phyloP scores from a whole-genome alignment of 2,329 filamentous ascomycete species.

The Penicillium glabrum region DNA sequence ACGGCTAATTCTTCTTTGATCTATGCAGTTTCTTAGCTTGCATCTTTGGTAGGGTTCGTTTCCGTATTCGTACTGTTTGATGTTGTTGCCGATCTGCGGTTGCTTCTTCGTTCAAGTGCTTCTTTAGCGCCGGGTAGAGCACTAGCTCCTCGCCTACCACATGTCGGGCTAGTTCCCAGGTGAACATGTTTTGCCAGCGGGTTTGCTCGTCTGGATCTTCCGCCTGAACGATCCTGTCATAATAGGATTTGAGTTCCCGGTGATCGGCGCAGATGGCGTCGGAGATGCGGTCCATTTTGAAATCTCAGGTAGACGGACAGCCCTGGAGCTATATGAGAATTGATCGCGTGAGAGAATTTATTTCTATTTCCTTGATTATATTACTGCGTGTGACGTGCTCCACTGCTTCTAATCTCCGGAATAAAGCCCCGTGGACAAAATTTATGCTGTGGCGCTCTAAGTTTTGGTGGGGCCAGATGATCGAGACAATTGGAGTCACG shows the following conservation, averaged over 20 bases:
- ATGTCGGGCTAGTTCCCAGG: slow-evolving; percentile 55
- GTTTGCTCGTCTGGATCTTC: slow-evolving; percentile 44
- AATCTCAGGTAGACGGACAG: background rate
- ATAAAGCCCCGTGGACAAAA: background rate
- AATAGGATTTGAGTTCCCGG: slow-evolving; percentile 42
- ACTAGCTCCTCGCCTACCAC: slow-evolving; percentile 54
- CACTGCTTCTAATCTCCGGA: background rate
- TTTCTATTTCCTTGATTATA: background rate
- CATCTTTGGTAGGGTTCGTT: background rate
- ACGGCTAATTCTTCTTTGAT: slow-evolving; percentile 53
- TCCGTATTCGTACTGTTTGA: slow-evolving; percentile 32
- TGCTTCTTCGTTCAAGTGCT: slow-evolving; percentile 49
- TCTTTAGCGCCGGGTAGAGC: slow-evolving; percentile 56
- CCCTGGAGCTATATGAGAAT: too few species aligned
- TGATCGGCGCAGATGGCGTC: slow-evolving; percentile 47
- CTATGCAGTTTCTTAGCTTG: slow-evolving; percentile 30
- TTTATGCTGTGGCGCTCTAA: background rate
- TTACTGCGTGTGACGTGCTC: slow-evolving; percentile 2
- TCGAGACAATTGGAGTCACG: background rate
- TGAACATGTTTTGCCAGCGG: slow-evolving; percentile 53
- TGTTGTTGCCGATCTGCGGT: slow-evolving; percentile 52
- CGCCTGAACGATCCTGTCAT: slow-evolving; percentile 44
- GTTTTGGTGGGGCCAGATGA: background rate
- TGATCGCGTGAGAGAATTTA: background rate
- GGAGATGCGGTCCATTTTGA: slow-evolving; percentile 28